These are phyloP conservation scores for Mortierella claussenii DNA, from an alignment of 192 early-diverging fungal genomes.

Conservation along the genomic window DNA sequence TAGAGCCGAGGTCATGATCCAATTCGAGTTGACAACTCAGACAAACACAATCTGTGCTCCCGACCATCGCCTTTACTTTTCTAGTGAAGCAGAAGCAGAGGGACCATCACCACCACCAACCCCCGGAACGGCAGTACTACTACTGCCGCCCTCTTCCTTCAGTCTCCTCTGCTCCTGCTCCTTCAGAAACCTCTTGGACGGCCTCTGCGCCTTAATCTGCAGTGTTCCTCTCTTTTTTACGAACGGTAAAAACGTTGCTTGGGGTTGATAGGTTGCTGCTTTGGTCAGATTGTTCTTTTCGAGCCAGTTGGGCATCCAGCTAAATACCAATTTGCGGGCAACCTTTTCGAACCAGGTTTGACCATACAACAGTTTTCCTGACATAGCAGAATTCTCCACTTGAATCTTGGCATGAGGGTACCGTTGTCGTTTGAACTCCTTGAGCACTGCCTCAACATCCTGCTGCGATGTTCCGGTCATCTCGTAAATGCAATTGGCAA, in stretches of 20 bases:
- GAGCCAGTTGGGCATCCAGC: slow-evolving; percentile 19
- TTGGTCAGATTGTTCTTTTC: slow-evolving; percentile 4
- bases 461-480: background rate
- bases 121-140: background rate
- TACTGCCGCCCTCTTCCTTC: background rate
- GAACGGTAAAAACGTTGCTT: slow-evolving; percentile 15
- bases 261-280: slow-evolving; percentile 10
- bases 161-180: background rate
- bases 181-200: slow-evolving; percentile 15
- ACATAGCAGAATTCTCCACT: background rate
- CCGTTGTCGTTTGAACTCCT: slow-evolving; percentile 23
- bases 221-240: background rate
- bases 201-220: slow-evolving; percentile 9
- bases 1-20: no score
- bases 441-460: background rate
- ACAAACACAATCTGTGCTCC: no score
- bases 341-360: slow-evolving; percentile 21
- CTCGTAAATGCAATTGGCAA: slow-evolving; percentile 32
- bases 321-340: slow-evolving; percentile 15
- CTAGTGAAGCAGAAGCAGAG: no score
- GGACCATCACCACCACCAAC: no score
- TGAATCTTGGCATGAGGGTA: slow-evolving; percentile 14
- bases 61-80: no score
- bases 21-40: no score
- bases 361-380: slow-evolving; percentile 20